Conservation (phyloP, 2,329 filamentous ascomycete genomes). For the Massarina eburnea region DNA sequence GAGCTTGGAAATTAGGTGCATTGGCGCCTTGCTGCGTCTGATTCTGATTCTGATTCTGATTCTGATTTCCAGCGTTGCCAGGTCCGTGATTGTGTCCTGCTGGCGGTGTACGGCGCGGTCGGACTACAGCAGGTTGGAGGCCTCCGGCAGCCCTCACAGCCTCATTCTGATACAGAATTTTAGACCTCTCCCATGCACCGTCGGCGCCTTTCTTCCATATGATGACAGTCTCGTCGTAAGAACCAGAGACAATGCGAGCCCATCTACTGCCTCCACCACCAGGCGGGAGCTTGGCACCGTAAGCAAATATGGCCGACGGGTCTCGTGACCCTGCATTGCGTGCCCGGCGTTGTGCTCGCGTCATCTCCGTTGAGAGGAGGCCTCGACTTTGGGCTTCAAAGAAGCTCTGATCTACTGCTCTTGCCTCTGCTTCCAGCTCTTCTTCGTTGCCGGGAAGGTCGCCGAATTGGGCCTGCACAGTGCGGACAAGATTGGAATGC, state of each 20-base stretch:
- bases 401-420: constrained; percentile 71
- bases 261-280: constrained; percentile 88
- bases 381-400: constrained; percentile 59
- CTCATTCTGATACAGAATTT: constrained; percentile 74
- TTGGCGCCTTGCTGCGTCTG: constrained; percentile 19
- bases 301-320: constrained; percentile 74
- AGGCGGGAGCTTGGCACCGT: constrained; percentile 84
- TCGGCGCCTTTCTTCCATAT: constrained; percentile 88
- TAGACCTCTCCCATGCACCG: constrained; percentile 79
- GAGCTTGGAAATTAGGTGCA: constrained; percentile 31
- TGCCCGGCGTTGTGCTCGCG: constrained; percentile 36
- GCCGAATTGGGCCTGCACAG: constrained; percentile 91
- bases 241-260: constrained; percentile 94
- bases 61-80: constrained; percentile 18
- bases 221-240: constrained; percentile 93
- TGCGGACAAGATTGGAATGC: constrained; percentile 84
- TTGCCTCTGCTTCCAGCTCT: constrained; percentile 73
- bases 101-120: constrained; percentile 27
- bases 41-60: constrained; percentile 12
- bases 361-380: constrained; percentile 36
- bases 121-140: too few species aligned
- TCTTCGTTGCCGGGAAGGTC: constrained; percentile 79
- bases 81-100: constrained; percentile 22
- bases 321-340: constrained; percentile 72
- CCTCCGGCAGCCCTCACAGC: constrained; percentile 55